These are phyloP conservation scores for Torulaspora delbrueckii DNA, from an alignment of 805 yeast genomes.

Conservation along the genomic window DNA sequence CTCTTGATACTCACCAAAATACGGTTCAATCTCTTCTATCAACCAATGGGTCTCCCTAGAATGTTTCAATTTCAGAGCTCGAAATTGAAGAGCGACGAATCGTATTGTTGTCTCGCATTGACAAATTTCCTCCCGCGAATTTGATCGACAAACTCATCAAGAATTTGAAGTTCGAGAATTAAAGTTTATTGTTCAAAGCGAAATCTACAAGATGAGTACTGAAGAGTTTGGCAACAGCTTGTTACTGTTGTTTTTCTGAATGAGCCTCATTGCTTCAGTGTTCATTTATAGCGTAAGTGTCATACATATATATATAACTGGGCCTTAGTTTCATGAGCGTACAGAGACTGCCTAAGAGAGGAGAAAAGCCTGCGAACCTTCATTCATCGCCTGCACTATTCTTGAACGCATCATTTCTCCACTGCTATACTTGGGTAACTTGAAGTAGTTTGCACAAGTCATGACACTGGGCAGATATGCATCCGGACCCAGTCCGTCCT, in stretches of 20 bases:
- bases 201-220: not conserved
- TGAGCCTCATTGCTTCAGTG: not conserved
- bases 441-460: slow-evolving; percentile 96
- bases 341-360: slow-evolving; percentile 45
- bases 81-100: not conserved
- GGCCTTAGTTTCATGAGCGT: not conserved
- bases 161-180: not conserved
- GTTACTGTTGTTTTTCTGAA: too few relatives aligned
- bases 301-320: not conserved
- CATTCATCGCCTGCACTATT: slow-evolving; percentile 66
- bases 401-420: slow-evolving; percentile 54
- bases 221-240: too few relatives aligned
- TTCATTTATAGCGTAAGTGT: not conserved
- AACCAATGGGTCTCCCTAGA: not conserved
- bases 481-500: slow-evolving; percentile 61
- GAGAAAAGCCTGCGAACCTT: slow-evolving; percentile 85
- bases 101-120: slow-evolving; percentile 3
- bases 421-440: slow-evolving; percentile 75
- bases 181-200: not conserved
- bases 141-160: not conserved
- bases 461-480: slow-evolving; percentile 91
- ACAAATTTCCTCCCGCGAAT: slow-evolving; percentile 1
- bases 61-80: not conserved
- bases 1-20: not conserved
- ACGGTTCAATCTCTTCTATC: not conserved